Evolutionary conservation across 2,329 filamentous ascomycete genomes (phyloP), one percentile per base, ranked within the genome.

Genomic region (Blumeriella jaapii): DNA sequence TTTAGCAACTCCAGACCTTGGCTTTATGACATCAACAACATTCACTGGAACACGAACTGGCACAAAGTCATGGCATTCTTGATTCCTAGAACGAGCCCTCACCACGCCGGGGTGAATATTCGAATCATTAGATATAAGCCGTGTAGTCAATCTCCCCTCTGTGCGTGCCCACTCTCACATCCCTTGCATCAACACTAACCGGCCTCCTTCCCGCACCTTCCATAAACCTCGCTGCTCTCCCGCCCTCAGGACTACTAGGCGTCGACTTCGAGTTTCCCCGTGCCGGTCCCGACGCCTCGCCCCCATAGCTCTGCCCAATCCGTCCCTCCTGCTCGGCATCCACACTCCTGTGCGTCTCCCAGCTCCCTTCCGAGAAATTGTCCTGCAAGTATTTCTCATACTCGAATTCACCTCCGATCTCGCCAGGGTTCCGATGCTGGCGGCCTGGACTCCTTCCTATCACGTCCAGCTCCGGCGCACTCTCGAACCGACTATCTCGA

Each of bases 401-500:
- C 11, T 32, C 41, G 25, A 34, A 33, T 8, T 39, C 33, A 10
- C 17, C 29, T 5, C 14, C 12, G 27, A 30, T 27, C 13, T 27
- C 15, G n/a, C 13, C 3, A 13, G 3, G n/a, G n/a, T n/a, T n/a
- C n/a, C 13, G 35, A 19, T 20, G 11, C 20, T 34, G 26, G 7
- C 13, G 13, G 5, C 22, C 17, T 2, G 29, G 23, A 22, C 29
- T 24, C 2, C 19, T 27, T 7, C 40, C 40, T 10, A 41, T 16
- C n/a, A 42, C 39, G 8, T 36, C 35, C 33, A 47, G 42, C 11
- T 41, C 43, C 0, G 26, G 32, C 14, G 47, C 46, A 2, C 46
- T 48, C 4, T 54, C 49, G 29, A 55, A 55, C 1, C 49, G 44
- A 33, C 50, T 52, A 28, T 52, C 50, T 19, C 31, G 42, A 13